phyloP scores from a whole-genome alignment of 257 asterid genomes.

The Rehmannia glutinosa region DNA sequence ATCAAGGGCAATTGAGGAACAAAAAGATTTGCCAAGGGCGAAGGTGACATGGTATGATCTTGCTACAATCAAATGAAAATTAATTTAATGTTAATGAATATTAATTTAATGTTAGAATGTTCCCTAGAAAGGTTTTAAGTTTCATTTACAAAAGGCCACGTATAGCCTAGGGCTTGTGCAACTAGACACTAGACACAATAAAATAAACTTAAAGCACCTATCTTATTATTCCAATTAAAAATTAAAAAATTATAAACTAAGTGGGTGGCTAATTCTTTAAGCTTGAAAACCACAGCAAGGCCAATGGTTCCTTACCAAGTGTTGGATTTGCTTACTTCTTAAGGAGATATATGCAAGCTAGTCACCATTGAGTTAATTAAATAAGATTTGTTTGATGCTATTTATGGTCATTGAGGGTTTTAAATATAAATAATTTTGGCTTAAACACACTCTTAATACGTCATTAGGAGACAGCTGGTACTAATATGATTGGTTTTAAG shows the following conservation, averaged over 20 bases:
- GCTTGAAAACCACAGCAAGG: slow-evolving; percentile 37
- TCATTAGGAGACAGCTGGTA: slow-evolving; percentile 63
- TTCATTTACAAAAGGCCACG: slow-evolving; percentile 49
- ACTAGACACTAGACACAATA: slow-evolving; percentile 23
- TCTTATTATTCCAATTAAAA: slow-evolving; percentile 18
- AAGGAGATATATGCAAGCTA: slow-evolving; percentile 51
- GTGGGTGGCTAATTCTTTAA: slow-evolving; percentile 43
- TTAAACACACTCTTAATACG: slow-evolving; percentile 29
- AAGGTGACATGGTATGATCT: slow-evolving; percentile 46
- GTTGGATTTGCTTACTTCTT: slow-evolving; percentile 47
- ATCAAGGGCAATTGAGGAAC: slow-evolving; percentile 17
- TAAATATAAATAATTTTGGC: slow-evolving; percentile 29
- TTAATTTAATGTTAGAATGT: slow-evolving; percentile 16
- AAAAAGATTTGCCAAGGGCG: slow-evolving; percentile 32
- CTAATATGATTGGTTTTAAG: slow-evolving; percentile 11
- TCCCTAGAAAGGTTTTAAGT: not conserved
- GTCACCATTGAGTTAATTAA: slow-evolving; percentile 34
- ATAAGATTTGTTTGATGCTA: slow-evolving; percentile 35
- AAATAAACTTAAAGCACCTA: slow-evolving; percentile 19
- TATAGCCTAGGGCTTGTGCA: slow-evolving; percentile 30
- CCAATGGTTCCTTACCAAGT: slow-evolving; percentile 41
- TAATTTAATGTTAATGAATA: not conserved
- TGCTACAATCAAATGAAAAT: not conserved
- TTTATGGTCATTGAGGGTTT: slow-evolving; percentile 26
- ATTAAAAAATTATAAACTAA: not conserved